phyloP scores from a whole-genome alignment of 1,284 basidiomycete species.

The Trametes polyzona region DNA sequence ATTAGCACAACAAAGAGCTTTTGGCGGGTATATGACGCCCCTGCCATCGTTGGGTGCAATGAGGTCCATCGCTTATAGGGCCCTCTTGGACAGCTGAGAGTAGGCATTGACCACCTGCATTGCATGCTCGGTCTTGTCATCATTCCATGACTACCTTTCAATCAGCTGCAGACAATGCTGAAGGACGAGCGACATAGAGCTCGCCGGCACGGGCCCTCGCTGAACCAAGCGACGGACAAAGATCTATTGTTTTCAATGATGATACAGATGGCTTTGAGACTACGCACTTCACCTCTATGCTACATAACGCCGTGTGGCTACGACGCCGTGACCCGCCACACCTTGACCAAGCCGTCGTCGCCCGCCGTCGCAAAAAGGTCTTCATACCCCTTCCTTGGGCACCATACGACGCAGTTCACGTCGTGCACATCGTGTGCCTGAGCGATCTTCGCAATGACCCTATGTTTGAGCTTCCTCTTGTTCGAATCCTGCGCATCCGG shows the following conservation, averaged over 20 bases:
- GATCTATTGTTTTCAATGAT: neutral
- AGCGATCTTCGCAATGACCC: slow-evolving; percentile 53
- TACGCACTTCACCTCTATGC: neutral
- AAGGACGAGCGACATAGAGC: too few species aligned
- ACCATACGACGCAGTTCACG: slow-evolving; percentile 82
- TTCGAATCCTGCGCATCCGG: slow-evolving; percentile 27
- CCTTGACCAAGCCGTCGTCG: slow-evolving; percentile 74
- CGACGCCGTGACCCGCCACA: slow-evolving; percentile 55
- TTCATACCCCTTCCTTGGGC: slow-evolving; percentile 60
- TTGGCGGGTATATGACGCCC: too few species aligned
- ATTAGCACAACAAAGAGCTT: too few species aligned
- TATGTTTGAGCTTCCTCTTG: slow-evolving; percentile 40
- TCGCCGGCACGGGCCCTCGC: too few species aligned
- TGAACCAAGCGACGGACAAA: too few species aligned
- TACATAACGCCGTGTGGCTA: slow-evolving; percentile 3
- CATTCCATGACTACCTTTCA: too few species aligned
- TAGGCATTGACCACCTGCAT: too few species aligned
- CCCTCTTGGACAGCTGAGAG: too few species aligned
- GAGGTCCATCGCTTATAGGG: too few species aligned
- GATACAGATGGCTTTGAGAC: slow-evolving; percentile 2
- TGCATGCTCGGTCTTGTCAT: too few species aligned
- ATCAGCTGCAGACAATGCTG: too few species aligned
- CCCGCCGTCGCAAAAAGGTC: slow-evolving; percentile 77
- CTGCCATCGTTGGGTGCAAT: too few species aligned
- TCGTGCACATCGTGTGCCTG: slow-evolving; percentile 77